Conservation (phyloP, 2,329 filamentous ascomycete genomes). For the Dothistroma pini region DNA sequence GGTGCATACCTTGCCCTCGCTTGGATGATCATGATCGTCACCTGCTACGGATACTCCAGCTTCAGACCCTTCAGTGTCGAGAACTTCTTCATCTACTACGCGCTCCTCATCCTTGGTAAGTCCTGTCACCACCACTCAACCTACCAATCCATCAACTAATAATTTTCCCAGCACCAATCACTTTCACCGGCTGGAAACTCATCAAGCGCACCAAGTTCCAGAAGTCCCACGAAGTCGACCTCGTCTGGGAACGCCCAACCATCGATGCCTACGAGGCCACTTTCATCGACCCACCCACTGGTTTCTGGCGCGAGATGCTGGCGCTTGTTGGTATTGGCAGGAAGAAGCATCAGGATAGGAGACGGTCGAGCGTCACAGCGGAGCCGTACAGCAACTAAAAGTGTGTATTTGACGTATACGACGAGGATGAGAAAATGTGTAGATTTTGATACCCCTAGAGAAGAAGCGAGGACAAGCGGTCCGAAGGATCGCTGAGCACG, state of each 20-base stretch:
- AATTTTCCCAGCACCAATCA: conserved; percentile 46
- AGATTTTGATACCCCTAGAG: neutral
- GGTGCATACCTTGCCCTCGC: conserved; percentile 39
- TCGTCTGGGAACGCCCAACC: conserved; percentile 58
- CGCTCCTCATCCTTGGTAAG: conserved; percentile 50
- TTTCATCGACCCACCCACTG: conserved; percentile 47
- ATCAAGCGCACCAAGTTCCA: conserved; percentile 58
- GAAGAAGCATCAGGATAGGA: conserved; percentile 11
- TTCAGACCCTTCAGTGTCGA: conserved; percentile 43
- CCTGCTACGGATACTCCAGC: conserved; percentile 54
- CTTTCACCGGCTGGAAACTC: conserved; percentile 62
- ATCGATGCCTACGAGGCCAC: conserved; percentile 58
- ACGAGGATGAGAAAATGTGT: neutral
- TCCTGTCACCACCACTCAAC: neutral
- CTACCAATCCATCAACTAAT: conserved; percentile 3
- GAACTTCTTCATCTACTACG: conserved; percentile 50
- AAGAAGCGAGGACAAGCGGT: neutral
- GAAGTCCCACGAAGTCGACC: conserved; percentile 52
- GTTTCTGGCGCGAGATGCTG: conserved; percentile 55
- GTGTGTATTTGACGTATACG: neutral
- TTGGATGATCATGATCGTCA: conserved; percentile 36
- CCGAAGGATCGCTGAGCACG: neutral
- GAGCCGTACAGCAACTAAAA: neutral
- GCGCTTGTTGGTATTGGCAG: conserved; percentile 41
- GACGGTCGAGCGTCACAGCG: neutral